phyloP scores from a whole-genome alignment of 108 stramenopile genomes.

The Cyclotella atomus region DNA sequence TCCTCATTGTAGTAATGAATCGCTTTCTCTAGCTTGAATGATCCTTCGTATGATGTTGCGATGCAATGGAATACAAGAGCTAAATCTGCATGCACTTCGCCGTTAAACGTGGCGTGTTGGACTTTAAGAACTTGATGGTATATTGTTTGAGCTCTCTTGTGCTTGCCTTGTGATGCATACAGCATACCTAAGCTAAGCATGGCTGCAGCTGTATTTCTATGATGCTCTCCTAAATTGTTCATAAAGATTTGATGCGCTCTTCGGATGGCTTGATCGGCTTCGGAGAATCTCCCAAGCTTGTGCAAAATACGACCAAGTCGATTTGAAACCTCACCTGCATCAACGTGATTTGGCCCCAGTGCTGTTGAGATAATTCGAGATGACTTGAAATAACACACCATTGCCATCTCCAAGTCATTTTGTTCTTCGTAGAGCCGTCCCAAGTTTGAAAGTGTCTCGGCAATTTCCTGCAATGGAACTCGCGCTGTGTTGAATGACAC shows the following conservation, averaged over 20 bases:
- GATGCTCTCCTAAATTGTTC: constrained; percentile 82
- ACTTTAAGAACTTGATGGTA: constrained; percentile 8
- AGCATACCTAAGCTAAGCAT: constrained; percentile 10
- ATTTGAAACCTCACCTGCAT: constrained; percentile 1
- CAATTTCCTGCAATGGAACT: constrained; percentile 13
- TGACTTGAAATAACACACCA: constrained; percentile 4
- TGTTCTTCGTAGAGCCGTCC: constrained; percentile 12
- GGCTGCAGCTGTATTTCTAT: constrained; percentile 2
- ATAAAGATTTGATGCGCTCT: constrained; percentile 64
- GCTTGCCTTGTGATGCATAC: constrained; percentile 10
- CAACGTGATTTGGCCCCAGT: constrained; percentile 9
- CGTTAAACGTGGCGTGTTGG: not conserved
- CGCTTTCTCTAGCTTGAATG: constrained; percentile 25
- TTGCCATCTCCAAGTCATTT: not conserved
- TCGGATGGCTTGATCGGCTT: constrained; percentile 5
- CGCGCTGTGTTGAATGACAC: constrained; percentile 7
- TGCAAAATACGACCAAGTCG: constrained; percentile 13
- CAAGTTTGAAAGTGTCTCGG: constrained; percentile 18
- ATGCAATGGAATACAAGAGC: constrained; percentile 14
- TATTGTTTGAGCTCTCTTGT: not conserved
- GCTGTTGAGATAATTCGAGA: not conserved
- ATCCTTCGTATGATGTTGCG: constrained; percentile 6
- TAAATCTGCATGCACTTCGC: not conserved
- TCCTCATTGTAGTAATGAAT: constrained; percentile 15
- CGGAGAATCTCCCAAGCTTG: not conserved